Evolutionary conservation across 2,329 filamentous ascomycete genomes (phyloP), one percentile per base, ranked within the genome.

Genomic region (Aspergillus novofumigatus): DNA sequence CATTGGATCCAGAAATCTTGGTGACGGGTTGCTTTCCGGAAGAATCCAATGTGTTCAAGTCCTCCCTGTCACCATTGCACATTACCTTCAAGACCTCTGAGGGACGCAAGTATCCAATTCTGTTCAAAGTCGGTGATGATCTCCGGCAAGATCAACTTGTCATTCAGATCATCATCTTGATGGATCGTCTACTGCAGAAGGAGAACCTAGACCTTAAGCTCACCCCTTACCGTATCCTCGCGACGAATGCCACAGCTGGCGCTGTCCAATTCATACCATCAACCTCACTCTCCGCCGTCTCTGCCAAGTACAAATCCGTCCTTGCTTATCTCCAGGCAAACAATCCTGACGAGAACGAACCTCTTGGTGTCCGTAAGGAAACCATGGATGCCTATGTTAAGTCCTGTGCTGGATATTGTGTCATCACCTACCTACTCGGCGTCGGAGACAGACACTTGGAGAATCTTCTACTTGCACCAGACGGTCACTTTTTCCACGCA

Each of bases 71-170:
- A 47, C 94, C 94, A 0, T 88, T 99, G 59, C 91, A 94, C 65
- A 86, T 97, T 58, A 90, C 90, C 9, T 97, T 97, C 78, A 92
- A 89, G 69, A 96, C 92, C 0, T 82, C 84, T 0, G 84, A 84
- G 2, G 90, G 90, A 7, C 83, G 82, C 42, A 89, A 87, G 58
- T 99, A 97, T 70, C 89, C 93, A 9, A 89, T 99, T 62, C 89
- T 97, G 53, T 99, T 99, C 84, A 99, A 99, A 75, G 92, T 92
- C 1, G 94, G 94, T 38, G 94, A 99, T 70, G 94, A 99, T 71
- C 81, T 99, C 52, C 89, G 94, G 14, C 94, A 99, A 75, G 94
- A 99, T 69, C 94, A 99, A 71, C 84, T 99, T 2, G 93, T 99
- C 38, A 95, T 99, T 54, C 94, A 91, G 69, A 97, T 97, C 69